Conservation (phyloP, 2,329 filamentous ascomycete genomes). For the Neopestalotiopsis sp. region DNA sequence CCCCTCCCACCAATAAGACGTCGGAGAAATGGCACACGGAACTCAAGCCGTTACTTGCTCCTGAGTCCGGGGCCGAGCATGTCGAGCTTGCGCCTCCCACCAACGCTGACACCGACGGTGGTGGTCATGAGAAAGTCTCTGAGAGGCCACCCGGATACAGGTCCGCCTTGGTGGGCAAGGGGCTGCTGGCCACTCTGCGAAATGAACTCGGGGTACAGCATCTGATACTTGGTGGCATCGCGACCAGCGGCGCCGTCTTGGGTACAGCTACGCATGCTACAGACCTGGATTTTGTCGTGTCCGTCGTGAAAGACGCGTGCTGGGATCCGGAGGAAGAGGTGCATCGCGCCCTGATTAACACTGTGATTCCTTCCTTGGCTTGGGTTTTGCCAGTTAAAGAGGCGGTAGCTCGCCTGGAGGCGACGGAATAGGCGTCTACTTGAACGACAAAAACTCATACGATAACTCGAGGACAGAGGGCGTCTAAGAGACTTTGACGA, state of each 20-base stretch:
- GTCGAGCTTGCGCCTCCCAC: neutral
- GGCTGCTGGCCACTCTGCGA: neutral
- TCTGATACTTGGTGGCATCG: constrained; percentile 21
- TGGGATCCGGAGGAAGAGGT: constrained; percentile 22
- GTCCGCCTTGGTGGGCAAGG: neutral
- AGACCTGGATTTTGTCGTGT: constrained; percentile 22
- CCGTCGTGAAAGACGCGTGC: constrained; percentile 21
- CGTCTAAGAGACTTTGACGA: too few species aligned
- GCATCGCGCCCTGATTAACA: constrained; percentile 12
- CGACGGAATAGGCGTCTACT: too few species aligned
- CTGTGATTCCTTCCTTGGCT: neutral
- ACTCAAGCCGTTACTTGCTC: neutral
- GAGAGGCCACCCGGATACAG: neutral
- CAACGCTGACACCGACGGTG: neutral
- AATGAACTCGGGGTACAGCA: neutral
- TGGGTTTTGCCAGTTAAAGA: neutral
- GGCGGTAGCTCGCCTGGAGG: neutral
- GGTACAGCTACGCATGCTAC: constrained; percentile 20
- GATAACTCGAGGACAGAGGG: too few species aligned
- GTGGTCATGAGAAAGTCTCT: neutral
- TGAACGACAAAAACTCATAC: too few species aligned
- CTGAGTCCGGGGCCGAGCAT: neutral
- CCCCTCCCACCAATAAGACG: neutral
- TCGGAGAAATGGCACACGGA: neutral
- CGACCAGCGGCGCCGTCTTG: constrained; percentile 20